phyloP scores from a whole-genome alignment of 1,139 yeast species.

The Kazachstania sp. region DNA sequence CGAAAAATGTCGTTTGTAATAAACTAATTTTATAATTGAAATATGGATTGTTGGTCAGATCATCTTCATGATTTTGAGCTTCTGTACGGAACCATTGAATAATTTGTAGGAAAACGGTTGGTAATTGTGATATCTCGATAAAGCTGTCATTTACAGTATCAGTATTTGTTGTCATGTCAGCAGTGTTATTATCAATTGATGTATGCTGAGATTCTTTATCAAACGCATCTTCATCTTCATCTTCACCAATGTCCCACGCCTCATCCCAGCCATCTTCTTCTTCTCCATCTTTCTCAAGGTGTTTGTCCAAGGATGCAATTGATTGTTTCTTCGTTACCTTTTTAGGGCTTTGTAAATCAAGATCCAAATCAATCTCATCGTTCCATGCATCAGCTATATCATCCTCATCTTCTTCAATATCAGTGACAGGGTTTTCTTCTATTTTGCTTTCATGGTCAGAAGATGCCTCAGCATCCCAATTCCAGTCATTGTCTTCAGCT shows the following conservation, averaged over 20 bases:
- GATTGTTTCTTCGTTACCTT: neutral
- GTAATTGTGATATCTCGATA: slow-evolving; percentile 16
- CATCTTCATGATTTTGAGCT: slow-evolving; percentile 11
- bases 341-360: slow-evolving; percentile 9
- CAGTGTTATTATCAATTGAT: neutral
- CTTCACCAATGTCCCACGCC: slow-evolving; percentile 24
- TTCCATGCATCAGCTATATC: slow-evolving; percentile 16
- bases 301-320: slow-evolving; percentile 1
- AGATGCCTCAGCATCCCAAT: slow-evolving; percentile 10
- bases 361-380: slow-evolving; percentile 21
- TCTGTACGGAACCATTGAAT: slow-evolving; percentile 12
- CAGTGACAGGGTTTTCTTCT: slow-evolving; percentile 6
- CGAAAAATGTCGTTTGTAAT: slow-evolving; percentile 25
- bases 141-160: neutral
- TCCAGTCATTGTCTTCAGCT: slow-evolving; percentile 8
- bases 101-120: slow-evolving; percentile 10
- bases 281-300: slow-evolving; percentile 2
- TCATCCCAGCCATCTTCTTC: slow-evolving; percentile 25
- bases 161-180: neutral
- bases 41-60: slow-evolving; percentile 12
- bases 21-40: slow-evolving; percentile 23
- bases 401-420: slow-evolving; percentile 7
- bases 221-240: slow-evolving; percentile 1
- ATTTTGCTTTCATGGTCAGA: slow-evolving; percentile 2
- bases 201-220: neutral